phyloP scores from a whole-genome alignment of 805 yeast species.

The Candida sithepensis region DNA sequence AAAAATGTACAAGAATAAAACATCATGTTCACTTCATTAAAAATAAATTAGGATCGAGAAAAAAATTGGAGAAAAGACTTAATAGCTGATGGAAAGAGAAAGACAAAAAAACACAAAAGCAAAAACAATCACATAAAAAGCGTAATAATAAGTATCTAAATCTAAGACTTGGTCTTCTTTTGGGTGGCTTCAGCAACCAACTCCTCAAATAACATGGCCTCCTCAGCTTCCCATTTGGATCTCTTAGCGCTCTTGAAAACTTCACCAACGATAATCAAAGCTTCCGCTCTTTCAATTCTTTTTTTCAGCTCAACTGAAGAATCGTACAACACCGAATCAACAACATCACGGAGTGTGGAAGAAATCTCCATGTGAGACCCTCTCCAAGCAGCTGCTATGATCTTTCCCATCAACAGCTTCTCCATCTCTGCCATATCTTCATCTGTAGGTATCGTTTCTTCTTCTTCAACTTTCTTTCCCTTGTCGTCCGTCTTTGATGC shows the following conservation, averaged over 20 bases:
- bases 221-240: constrained; percentile 87
- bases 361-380: constrained; percentile 86
- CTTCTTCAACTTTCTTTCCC: not conserved
- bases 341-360: constrained; percentile 73
- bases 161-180: constrained; percentile 43
- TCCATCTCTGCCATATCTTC: constrained; percentile 72
- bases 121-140: not conserved
- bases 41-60: too few relatives aligned
- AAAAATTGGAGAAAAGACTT: not conserved
- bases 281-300: constrained; percentile 75
- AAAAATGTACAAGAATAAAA: too few relatives aligned
- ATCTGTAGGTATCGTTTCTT: constrained; percentile 42
- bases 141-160: too few relatives aligned
- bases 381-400: constrained; percentile 93
- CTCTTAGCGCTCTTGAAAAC: constrained; percentile 65
- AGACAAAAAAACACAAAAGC: not conserved
- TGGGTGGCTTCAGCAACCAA: constrained; percentile 81
- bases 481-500: constrained; percentile 3
- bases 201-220: constrained; percentile 87
- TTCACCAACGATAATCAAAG: constrained; percentile 67
- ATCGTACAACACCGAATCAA: constrained; percentile 74
- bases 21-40: too few relatives aligned
- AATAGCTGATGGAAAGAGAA: not conserved
- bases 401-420: constrained; percentile 77
- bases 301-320: constrained; percentile 55